These are phyloP conservation scores for Arthrobotrys conoides DNA, from an alignment of 2,329 filamentous ascomycete genomes.

Conservation along the genomic window DNA sequence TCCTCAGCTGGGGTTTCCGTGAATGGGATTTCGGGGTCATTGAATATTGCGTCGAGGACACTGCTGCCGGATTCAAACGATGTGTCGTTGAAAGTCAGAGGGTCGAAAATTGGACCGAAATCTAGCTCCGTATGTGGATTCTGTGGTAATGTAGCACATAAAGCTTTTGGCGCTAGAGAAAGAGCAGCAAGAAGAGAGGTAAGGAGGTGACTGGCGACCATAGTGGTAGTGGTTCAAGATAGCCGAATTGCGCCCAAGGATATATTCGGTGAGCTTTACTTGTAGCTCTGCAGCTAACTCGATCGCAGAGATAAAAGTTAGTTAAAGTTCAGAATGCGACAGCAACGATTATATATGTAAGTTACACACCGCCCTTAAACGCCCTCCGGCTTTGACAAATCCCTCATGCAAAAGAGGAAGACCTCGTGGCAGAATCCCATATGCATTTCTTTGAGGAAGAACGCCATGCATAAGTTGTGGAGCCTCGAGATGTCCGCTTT, in stretches of 20 bases:
- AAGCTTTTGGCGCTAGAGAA: background rate
- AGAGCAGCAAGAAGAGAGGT: background rate
- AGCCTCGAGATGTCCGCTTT: background rate
- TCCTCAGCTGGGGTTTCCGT: background rate
- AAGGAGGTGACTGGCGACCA: constrained; percentile 14
- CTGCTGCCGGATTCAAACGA: constrained; percentile 10
- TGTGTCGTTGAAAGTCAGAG: constrained; percentile 10
- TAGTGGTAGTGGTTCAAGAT: background rate
- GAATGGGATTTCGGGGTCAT: constrained; percentile 37
- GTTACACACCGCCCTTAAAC: background rate
- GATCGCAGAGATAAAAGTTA: background rate
- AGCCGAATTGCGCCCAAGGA: background rate
- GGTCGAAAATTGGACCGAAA: constrained; percentile 13
- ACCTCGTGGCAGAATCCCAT: constrained; percentile 20
- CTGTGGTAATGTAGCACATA: constrained; percentile 10
- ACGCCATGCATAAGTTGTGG: constrained; percentile 21
- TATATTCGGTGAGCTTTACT: background rate
- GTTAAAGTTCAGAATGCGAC: background rate
- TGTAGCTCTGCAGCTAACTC: background rate
- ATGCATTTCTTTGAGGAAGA: background rate
- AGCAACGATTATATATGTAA: constrained; percentile 5
- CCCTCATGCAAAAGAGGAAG: constrained; percentile 8
- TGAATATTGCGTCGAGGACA: constrained; percentile 13
- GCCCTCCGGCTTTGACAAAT: constrained; percentile 7
- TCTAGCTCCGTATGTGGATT: background rate